Evolutionary conservation across 2,329 filamentous ascomycete species (phyloP), one percentile per base, ranked within the genome.

Genomic region (Verticillium zaregamsianum): DNA sequence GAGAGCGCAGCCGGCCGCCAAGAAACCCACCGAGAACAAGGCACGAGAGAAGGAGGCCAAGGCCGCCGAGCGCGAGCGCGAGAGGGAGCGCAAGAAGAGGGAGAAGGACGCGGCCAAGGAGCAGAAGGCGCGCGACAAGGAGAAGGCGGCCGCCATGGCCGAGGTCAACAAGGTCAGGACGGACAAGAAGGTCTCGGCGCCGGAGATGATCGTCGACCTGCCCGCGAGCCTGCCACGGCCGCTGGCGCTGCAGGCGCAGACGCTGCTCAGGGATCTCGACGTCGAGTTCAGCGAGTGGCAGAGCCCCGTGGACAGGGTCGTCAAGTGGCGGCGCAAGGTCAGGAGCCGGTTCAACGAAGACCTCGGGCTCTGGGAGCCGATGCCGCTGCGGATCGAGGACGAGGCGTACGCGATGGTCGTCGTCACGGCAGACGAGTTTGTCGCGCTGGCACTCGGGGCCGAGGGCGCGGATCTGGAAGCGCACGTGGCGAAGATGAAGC

Each of bases 181-280:
- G 0, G 87, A 92, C 74, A 92, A 91, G 75, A 92, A 91, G 67
- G 77, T 87, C 0, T 90, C 90, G 0, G 85, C 87, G 0, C 83
- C 83, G 0, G 90, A 95, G 72, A 94, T 95, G 90, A 88, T 94
- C 58, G 81, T 92, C 2, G 85, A 91, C 67, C 77, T 94, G 28
- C 84, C 90, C 0, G 74, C 76, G 0, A 82, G 80, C 2, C 75
- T 94, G 1, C 74, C 82, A 25, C 72, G 79, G 0, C 77, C 74
- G 0, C 70, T 82, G 28, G 77, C 71, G 28, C 72, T 79, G 1
- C 82, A 84, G 56, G 72, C 83, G 5, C 74, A 81, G 60, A 72
- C 77, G 1, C 74, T 88, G n/a, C 76, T 90, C 0, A 70, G 74
- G 2, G 77, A 80, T 2, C 68, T 87, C 3, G 74, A 80, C 15